These are phyloP conservation scores for Zhuliangozyma blackwelliae DNA, from an alignment of 1,139 yeast genomes.

Conservation along the genomic window DNA sequence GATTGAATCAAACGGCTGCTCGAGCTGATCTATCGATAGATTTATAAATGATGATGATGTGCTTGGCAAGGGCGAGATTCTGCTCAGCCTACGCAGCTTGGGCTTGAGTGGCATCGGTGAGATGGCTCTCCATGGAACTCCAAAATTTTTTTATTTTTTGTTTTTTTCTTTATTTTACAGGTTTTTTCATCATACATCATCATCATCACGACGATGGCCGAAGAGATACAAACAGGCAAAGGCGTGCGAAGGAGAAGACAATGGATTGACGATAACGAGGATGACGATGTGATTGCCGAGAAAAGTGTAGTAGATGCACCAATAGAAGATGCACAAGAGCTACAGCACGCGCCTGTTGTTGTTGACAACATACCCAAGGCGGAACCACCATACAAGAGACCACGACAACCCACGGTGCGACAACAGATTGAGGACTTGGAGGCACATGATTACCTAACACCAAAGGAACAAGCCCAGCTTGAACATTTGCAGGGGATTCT, in stretches of 20 bases:
- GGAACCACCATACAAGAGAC: background rate
- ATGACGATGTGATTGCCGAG: background rate
- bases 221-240: slow-evolving; percentile 12
- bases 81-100: slow-evolving; percentile 11
- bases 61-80: slow-evolving; percentile 22
- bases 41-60: slow-evolving; percentile 10
- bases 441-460: slow-evolving; percentile 20
- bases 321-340: background rate
- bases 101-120: slow-evolving; percentile 1
- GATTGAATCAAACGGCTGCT: slow-evolving; percentile 4
- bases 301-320: background rate
- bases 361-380: background rate
- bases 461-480: slow-evolving; percentile 4
- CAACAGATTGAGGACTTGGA: slow-evolving; percentile 35
- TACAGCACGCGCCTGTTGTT: background rate
- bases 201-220: background rate
- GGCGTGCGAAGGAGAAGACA: slow-evolving; percentile 17
- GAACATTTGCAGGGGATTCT: slow-evolving; percentile 2
- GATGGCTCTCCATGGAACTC: too few species aligned
- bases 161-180: too few species aligned
- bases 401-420: slow-evolving; percentile 24
- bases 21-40: slow-evolving; percentile 6
- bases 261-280: slow-evolving; percentile 7
- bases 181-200: too few species aligned
- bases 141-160: background rate